Conservation (phyloP, 139 green algal genomes). For the Tetradesmus lagerheimii region DNA sequence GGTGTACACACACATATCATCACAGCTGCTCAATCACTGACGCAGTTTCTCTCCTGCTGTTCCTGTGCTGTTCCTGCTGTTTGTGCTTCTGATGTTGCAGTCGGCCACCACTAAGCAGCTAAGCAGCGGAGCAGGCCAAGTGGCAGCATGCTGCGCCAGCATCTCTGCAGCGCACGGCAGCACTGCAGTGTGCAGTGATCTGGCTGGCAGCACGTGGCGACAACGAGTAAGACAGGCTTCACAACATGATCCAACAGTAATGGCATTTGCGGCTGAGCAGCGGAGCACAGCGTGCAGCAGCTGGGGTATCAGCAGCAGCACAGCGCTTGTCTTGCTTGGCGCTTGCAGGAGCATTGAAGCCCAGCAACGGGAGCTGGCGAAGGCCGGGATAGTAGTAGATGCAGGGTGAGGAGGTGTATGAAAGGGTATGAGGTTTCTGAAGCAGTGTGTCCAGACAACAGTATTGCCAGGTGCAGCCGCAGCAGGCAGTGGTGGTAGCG, state of each 20-base stretch:
- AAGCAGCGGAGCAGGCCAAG: neutral
- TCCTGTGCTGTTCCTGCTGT: neutral
- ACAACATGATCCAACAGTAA: neutral
- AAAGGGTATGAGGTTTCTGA: neutral
- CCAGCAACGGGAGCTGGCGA: too few species aligned
- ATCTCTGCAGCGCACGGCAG: constrained; percentile 41
- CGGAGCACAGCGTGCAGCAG: neutral
- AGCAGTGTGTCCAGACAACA: constrained; percentile 15
- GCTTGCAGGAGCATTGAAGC: neutral
- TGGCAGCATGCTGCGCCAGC: neutral
- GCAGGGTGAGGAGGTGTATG: too few species aligned
- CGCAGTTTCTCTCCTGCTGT: neutral
- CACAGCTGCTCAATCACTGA: too few species aligned
- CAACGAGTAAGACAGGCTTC: neutral
- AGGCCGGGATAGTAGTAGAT: neutral
- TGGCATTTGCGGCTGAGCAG: neutral
- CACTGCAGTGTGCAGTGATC: neutral
- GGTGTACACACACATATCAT: too few species aligned
- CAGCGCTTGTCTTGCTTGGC: neutral
- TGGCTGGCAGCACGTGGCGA: neutral
- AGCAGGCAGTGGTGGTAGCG: neutral
- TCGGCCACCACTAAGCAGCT: constrained; percentile 37
- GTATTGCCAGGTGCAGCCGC: neutral
- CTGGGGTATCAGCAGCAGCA: neutral
- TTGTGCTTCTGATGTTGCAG: constrained; percentile 30